phyloP scores from a whole-genome alignment of 1,284 basidiomycete species.

The Ustilago vetiveriae region DNA sequence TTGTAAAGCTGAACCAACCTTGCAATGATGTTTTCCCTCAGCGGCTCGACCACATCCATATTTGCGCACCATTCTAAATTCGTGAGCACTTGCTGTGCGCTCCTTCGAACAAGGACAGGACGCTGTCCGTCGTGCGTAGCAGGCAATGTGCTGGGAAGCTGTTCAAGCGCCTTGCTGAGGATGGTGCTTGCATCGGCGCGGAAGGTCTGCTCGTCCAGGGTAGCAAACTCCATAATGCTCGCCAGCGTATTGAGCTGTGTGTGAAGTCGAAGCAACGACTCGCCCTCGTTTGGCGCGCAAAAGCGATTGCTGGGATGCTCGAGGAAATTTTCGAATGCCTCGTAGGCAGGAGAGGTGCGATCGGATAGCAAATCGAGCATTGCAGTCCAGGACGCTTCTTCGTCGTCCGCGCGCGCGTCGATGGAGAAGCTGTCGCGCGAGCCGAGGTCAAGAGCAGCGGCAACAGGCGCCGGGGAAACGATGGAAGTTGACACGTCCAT shows the following conservation, averaged over 20 bases:
- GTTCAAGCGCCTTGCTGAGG: constrained; percentile 46
- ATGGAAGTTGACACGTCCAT: constrained; percentile 20
- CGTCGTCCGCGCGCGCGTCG: constrained; percentile 18
- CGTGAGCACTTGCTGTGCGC: constrained; percentile 46
- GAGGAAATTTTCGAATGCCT: constrained; percentile 58
- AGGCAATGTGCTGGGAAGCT: constrained; percentile 27
- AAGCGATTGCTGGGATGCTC: constrained; percentile 35
- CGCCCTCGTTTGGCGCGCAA: constrained; percentile 49
- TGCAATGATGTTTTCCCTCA: constrained; percentile 34
- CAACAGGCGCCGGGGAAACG: constrained; percentile 29
- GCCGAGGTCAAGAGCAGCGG: constrained; percentile 31
- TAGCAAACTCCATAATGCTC: constrained; percentile 45
- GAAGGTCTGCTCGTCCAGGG: constrained; percentile 52
- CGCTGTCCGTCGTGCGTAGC: constrained; percentile 35
- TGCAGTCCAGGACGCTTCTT: constrained; percentile 12
- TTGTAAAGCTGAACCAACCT: constrained; percentile 37
- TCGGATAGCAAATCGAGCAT: constrained; percentile 39
- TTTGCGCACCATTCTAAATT: constrained; percentile 49
- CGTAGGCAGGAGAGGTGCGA: constrained; percentile 34
- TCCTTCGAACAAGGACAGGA: constrained; percentile 29
- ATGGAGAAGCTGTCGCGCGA: constrained; percentile 36
- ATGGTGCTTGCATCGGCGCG: constrained; percentile 53
- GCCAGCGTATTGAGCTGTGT: constrained; percentile 57
- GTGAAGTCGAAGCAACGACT: constrained; percentile 57
- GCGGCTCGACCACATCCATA: constrained; percentile 45